These are phyloP conservation scores for Aureoboletus auriporus DNA, from an alignment of 768 basidiomycete species.

Conservation along the genomic window DNA sequence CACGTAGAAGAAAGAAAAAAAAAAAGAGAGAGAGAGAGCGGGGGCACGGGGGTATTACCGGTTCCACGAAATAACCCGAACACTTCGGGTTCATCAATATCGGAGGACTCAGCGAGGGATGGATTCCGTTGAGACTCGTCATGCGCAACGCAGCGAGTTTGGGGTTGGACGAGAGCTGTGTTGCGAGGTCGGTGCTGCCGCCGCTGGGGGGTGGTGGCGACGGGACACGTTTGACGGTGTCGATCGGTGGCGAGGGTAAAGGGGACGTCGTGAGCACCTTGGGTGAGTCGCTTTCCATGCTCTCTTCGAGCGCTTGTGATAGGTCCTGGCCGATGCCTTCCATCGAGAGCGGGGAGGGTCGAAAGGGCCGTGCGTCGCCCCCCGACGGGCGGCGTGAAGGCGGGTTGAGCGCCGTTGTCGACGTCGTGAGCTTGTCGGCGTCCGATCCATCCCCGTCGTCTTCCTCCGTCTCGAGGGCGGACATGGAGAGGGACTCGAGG, in stretches of 20 bases:
- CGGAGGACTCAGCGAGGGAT: slow-evolving; percentile 44
- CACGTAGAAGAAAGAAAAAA: background rate
- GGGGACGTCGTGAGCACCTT: slow-evolving; percentile 2
- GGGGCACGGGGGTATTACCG: slow-evolving; percentile 42
- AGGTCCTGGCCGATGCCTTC: slow-evolving; percentile 30
- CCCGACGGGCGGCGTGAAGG: slow-evolving; percentile 9
- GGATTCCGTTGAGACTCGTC: slow-evolving; percentile 22
- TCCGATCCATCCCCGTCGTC: slow-evolving; percentile 32
- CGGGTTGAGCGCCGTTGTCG: background rate
- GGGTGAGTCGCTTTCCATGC: slow-evolving; percentile 1
- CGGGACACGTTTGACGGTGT: slow-evolving; percentile 1
- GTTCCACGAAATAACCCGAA: slow-evolving; percentile 96
- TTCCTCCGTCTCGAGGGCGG: slow-evolving; percentile 51
- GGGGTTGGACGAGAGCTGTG: slow-evolving; percentile 43
- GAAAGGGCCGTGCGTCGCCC: slow-evolving; percentile 5
- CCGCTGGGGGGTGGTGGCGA: slow-evolving; percentile 2
- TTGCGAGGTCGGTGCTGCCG: slow-evolving; percentile 36
- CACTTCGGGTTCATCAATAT: slow-evolving; percentile 79
- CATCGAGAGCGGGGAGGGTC: slow-evolving; percentile 26
- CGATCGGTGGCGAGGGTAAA: no score
- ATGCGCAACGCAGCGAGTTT: slow-evolving; percentile 48
- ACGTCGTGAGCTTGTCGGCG: slow-evolving; percentile 9
- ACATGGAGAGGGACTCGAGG: slow-evolving; percentile 45
- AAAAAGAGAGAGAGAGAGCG: background rate
- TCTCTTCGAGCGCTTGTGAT: slow-evolving; percentile 28